phyloP scores from a whole-genome alignment of 129 eudicot genomes.

The Daucus carota region DNA sequence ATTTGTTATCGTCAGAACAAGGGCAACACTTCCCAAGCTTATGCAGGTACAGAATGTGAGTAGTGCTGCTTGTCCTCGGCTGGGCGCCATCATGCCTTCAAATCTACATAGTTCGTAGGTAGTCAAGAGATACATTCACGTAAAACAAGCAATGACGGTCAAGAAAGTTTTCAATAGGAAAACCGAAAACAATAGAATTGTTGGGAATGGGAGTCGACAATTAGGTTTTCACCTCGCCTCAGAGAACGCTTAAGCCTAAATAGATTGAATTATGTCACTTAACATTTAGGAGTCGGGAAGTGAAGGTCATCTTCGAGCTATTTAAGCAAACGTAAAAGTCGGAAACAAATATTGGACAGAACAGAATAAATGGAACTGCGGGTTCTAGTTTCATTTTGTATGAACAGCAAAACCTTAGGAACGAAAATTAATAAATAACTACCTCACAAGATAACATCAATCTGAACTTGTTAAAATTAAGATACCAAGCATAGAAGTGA shows the following conservation, averaged over 20 bases:
- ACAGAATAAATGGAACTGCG: too few relatives aligned
- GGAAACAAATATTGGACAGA: neutral
- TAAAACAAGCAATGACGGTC: neutral
- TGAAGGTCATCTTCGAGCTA: neutral
- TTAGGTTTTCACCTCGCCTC: too few relatives aligned
- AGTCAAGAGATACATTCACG: neutral
- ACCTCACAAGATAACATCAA: neutral
- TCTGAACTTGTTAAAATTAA: too few relatives aligned
- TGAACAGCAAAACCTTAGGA: neutral
- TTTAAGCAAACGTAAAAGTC: too few relatives aligned
- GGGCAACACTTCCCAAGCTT: conserved; percentile 83
- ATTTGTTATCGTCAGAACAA: conserved; percentile 73
- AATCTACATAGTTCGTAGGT: conserved; percentile 36
- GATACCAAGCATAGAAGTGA: neutral
- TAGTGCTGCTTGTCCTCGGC: conserved; percentile 87
- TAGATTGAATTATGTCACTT: too few relatives aligned
- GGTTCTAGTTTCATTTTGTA: neutral
- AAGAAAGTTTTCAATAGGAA: too few relatives aligned
- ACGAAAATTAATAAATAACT: neutral
- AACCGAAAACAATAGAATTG: too few relatives aligned
- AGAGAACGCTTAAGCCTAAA: too few relatives aligned
- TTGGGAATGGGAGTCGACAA: too few relatives aligned
- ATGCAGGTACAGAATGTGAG: conserved; percentile 89
- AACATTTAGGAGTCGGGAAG: neutral
- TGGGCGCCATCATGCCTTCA: conserved; percentile 88